Conservation (phyloP, 805 yeast species). For the Spathaspora passalidarum region DNA sequence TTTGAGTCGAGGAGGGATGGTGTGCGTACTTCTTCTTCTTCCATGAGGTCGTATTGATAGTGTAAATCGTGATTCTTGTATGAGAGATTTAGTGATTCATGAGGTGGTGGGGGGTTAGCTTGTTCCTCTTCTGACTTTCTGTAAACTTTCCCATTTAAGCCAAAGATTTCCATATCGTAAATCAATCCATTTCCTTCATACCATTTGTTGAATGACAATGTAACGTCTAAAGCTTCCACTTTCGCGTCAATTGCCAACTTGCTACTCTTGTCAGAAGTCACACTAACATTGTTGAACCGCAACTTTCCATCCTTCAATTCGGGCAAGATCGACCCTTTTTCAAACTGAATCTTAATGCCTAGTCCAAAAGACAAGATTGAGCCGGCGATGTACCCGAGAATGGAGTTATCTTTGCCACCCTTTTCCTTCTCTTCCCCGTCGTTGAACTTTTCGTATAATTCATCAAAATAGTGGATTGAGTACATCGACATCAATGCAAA, state of each 20-base stretch:
- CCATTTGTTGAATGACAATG: constrained; percentile 54
- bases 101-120: constrained; percentile 7
- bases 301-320: constrained; percentile 50
- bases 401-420: constrained; percentile 18
- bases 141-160: constrained; percentile 40
- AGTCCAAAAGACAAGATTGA: constrained; percentile 38
- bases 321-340: constrained; percentile 38
- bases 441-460: constrained; percentile 17
- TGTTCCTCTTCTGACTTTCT: constrained; percentile 9
- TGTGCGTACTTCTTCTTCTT: neutral
- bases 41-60: constrained; percentile 30
- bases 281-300: constrained; percentile 40
- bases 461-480: constrained; percentile 37
- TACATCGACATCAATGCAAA: constrained; percentile 48
- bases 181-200: constrained; percentile 53
- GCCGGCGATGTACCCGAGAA: constrained; percentile 32
- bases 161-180: constrained; percentile 46
- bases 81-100: constrained; percentile 8
- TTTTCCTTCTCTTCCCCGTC: constrained; percentile 6
- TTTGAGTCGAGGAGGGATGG: constrained; percentile 23
- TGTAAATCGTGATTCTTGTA: constrained; percentile 24
- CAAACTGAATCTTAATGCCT: constrained; percentile 35
- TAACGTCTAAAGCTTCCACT: constrained; percentile 41
- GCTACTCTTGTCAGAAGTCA: constrained; percentile 13
- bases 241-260: constrained; percentile 29